Percentiles rank a stretch among this genome's conserved stretches.
These are phyloP conservation scores for Aspergillus texensis DNA, from an alignment of 2,329 filamentous ascomycete species.

Conservation along the genomic window DNA sequence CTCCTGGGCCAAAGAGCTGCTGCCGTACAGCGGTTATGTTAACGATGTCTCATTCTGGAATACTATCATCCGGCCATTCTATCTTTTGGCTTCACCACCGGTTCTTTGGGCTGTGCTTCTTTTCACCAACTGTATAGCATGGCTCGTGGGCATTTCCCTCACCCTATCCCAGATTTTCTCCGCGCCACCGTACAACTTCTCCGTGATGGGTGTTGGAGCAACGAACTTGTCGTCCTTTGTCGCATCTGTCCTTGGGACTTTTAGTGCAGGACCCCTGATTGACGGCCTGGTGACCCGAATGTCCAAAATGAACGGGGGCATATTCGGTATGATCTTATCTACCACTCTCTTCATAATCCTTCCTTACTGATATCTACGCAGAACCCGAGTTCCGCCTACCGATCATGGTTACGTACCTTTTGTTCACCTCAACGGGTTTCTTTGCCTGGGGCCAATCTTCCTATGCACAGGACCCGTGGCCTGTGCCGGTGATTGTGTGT, in stretches of 20 bases:
- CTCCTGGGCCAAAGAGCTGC: not conserved
- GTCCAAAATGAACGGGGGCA: not conserved
- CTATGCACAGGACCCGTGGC: not conserved
- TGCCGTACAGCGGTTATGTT: slow-evolving; percentile 44
- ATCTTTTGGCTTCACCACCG: slow-evolving; percentile 38
- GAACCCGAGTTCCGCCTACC: not conserved
- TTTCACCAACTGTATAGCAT: not conserved
- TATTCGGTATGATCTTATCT: not conserved
- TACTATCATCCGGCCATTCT: slow-evolving; percentile 41
- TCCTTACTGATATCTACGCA: not conserved
- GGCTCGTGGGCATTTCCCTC: not conserved
- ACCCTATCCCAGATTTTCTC: not conserved
- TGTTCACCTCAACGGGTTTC: not conserved
- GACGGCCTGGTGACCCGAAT: not conserved
- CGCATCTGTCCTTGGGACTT: not conserved
- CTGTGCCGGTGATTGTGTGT: not conserved
- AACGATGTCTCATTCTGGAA: slow-evolving; percentile 41
- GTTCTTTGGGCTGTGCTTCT: slow-evolving; percentile 41
- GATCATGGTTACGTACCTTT: not conserved
- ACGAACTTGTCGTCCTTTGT: not conserved
- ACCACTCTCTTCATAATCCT: not conserved
- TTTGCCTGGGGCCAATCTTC: not conserved
- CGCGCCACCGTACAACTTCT: not conserved
- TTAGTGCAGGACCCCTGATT: not conserved
- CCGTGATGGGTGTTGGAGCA: not conserved